phyloP scores from a whole-genome alignment of 306 rosid genomes.

The Acacia melanoxylon region DNA sequence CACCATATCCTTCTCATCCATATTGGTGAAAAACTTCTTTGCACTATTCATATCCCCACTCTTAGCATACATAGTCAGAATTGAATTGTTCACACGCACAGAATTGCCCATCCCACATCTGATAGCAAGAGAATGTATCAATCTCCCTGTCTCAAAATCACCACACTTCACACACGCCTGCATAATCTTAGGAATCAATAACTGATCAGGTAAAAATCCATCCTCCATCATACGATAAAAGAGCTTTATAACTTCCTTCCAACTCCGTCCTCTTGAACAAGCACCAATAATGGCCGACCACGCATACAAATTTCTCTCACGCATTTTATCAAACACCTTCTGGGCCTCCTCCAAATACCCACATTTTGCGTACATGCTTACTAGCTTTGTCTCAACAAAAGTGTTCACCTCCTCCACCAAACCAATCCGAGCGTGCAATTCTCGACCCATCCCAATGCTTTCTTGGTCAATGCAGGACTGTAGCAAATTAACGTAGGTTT shows the following conservation, averaged over 20 bases:
- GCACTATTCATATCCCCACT: conserved; percentile 65
- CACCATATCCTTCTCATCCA: conserved; percentile 62
- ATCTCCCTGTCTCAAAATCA: conserved; percentile 50
- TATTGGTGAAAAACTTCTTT: conserved; percentile 55
- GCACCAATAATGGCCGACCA: conserved; percentile 99
- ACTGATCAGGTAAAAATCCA: conserved; percentile 70
- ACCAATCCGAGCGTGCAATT: conserved; percentile 66
- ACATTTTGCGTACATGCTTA: conserved; percentile 88
- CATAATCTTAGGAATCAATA: conserved; percentile 70
- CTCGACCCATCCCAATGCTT: conserved; percentile 65
- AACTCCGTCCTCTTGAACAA: conserved; percentile 58
- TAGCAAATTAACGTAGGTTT: conserved; percentile 62
- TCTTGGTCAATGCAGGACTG: conserved; percentile 72
- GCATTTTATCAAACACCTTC: conserved; percentile 75
- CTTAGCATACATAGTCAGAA: conserved; percentile 70
- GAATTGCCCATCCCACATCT: conserved; percentile 47
- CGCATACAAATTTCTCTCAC: conserved; percentile 76
- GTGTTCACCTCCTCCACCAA: conserved; percentile 51
- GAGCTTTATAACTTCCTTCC: conserved; percentile 68
- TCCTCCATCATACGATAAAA: conserved; percentile 66
- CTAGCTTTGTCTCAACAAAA: conserved; percentile 82
- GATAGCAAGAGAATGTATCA: conserved; percentile 73
- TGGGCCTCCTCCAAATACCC: conserved; percentile 77
- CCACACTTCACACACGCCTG: conserved; percentile 75
- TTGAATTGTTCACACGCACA: conserved; percentile 51